Evolutionary conservation across 2,329 filamentous ascomycete species (phyloP), one percentile per base, ranked within the genome.

Genomic region (Colletotrichum coccodes): DNA sequence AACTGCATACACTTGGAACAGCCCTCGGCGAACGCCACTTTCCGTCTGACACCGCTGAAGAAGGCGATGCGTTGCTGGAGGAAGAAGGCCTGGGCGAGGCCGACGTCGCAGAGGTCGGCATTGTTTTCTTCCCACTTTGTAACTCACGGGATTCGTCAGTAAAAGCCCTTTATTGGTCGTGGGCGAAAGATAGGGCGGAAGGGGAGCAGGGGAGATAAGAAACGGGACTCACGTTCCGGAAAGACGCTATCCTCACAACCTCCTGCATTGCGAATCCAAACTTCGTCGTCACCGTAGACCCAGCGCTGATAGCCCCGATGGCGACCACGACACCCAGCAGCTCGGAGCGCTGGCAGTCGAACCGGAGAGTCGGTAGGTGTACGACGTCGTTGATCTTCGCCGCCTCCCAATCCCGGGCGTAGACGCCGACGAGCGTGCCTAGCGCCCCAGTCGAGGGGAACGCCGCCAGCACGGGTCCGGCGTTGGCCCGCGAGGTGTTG

Each of bases 221-320:
- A 23, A 16, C 12, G 8, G 21, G 4, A 38, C 61, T 50, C 16
- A 64, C 61, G 11, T 12, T 50, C 6, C 54, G 52, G 34, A 64
- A 64, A 2, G 52, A 30, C 8, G 61, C 47, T 14, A 34, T 28
- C 26, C 61, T 28, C 7, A 64, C 52, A 11, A 64, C 61, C 16
- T 64, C 61, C 44, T 59, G 61, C 52, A 64, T 32, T 3, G 61
- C 52, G 23, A 38, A 58, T 3, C 61, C 61, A 18, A 58, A 58
- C 11, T 40, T 64, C 14, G 38, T 32, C 4, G 52, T 42, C 4
- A 64, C 52, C 12, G 16, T 32, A 14, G 52, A 64, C 6, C 36
- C 34, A 3, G 44, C 26, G 34, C 21, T 16, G 28, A 59, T 1
- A 2, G 52, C 61, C 1, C 61, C 52, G 6, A 50, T n/a, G 3